Base-by-base conservation (phyloP, 352 stramenopile genomes). In the Pythium dissimile region DNA sequence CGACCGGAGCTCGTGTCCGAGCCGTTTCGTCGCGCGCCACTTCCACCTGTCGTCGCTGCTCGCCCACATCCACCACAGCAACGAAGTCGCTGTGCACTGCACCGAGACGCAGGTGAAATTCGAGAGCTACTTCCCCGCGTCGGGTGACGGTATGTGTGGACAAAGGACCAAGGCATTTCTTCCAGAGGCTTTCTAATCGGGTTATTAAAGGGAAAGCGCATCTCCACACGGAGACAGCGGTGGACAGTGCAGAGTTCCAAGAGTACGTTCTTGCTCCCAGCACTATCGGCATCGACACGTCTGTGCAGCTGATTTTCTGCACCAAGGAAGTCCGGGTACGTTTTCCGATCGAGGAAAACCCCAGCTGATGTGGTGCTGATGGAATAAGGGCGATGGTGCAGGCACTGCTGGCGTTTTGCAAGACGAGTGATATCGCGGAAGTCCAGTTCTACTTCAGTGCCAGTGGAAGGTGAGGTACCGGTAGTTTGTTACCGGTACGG, bases 221-320 rank as follows among this genome's bases (percentile, higher is more conserved):
- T 54, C 35, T 94, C 37, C 85, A 93, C 59, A 93, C 85, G 0
- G 85, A 94, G 66, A 93, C 85, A 12, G 74, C 81, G 2, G 83
- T 94, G 13, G 83, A 92, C 54, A 86, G 68, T 50, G 54, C 69
- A 30, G 85, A 94, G 55, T 92, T 94, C 48, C 82, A 66, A 39
- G 81, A 85, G 53, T 94, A 89, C 54, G 61, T 74, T 47, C 60
- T 94, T 32, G 60, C 71, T 4, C 75, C 77, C 7, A 54, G 48
- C 6, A 65, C 54, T 0, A 52, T 67, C 18, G 60, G 58, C 9
- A 68, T 78, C n/a, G 74, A 88, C 20, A 63, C 76, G 10, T 71
- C 73, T 0, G 68, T 85, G n/a, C 79, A 94, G 60, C 64, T 94
- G 18, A 86, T 93, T 34, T 94, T 92, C 43, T 88, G 80, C 42